Evolutionary conservation across 805 yeast species (phyloP), one percentile per base, ranked within the genome.

Genomic region (Suhomyces tanzawaensis): DNA sequence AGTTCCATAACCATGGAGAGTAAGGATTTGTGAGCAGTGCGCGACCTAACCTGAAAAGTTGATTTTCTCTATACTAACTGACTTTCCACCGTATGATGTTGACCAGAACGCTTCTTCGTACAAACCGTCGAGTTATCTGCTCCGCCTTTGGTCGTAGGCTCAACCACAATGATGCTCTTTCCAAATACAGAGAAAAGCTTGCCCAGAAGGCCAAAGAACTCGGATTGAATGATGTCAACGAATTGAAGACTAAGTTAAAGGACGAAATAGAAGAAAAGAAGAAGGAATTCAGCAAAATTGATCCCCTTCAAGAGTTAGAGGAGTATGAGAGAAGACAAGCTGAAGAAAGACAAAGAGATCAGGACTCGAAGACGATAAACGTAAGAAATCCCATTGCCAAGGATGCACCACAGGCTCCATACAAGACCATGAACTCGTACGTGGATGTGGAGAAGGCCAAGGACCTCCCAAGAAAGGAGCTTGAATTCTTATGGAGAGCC

Each of bases 401-500:
- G 29, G 54, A 58, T 57, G 37, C 66, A 44, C 58, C 74, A 18
- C 37, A 51, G 30, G 42, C 54, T 8, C 88, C 91, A 3, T 85
- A 73, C 62, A 88, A 88, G 61, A 80, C 86, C 0, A 66, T 93
- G 37, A 69, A 74, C 31, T 78, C 90, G 1, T 91, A 69, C 58
- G 59, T 93, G 28, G 89, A 86, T 39, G 68, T 79, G 6, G 84
- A 75, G 1, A 90, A 88, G 57, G 48, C 87, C 33, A 42, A 62
- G 34, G 71, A 67, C 4, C 72, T 90, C 36, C 73, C 77, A 0
- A 49, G 58, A 3, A 71, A 74, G 44, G 95, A 87, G 51, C 67
- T 91, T 36, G 95, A 85, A 51, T 73, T 76, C 49, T 64, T 93
- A 14, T 93, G 99, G 99, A 80, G 86, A 57, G 88, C 95, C 0